Conservation (phyloP, 2,329 filamentous ascomycete species). For the Ophiostoma quercus region DNA sequence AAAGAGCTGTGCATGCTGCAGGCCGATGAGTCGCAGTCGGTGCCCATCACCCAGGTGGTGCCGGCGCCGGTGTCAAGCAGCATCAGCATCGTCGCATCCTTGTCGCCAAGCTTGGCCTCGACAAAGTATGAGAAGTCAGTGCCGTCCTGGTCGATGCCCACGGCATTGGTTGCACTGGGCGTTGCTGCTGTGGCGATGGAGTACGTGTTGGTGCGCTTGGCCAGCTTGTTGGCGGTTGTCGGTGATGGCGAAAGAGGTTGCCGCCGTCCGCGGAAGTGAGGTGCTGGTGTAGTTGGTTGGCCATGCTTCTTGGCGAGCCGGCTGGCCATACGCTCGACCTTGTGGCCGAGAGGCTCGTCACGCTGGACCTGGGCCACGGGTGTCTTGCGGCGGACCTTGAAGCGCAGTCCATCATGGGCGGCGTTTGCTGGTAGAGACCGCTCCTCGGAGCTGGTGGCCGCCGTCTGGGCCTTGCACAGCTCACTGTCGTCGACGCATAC, state of each 20-base stretch:
- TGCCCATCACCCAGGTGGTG: constrained; percentile 79
- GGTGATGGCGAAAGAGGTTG: constrained; percentile 20
- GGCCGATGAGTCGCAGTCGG: constrained; percentile 58
- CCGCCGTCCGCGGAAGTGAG: constrained; percentile 10
- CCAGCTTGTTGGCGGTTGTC: constrained; percentile 25
- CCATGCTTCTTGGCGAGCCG: constrained; percentile 41
- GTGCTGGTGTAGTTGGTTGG: not conserved
- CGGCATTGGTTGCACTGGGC: constrained; percentile 45
- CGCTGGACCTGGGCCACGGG: constrained; percentile 26
- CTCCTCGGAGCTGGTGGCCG: not conserved
- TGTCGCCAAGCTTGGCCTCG: constrained; percentile 52
- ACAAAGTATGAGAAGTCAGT: constrained; percentile 63
- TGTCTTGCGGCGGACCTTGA: constrained; percentile 14
- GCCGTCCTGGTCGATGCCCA: constrained; percentile 58
- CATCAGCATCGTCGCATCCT: constrained; percentile 52
- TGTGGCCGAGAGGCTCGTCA: constrained; percentile 33
- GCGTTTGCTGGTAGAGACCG: constrained; percentile 18
- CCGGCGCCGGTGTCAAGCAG: constrained; percentile 62
- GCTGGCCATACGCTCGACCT: constrained; percentile 38
- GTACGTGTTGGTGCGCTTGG: constrained; percentile 45
- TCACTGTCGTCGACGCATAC: constrained; percentile 31
- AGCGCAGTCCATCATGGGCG: not conserved
- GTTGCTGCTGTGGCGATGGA: constrained; percentile 43
- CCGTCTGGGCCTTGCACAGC: constrained; percentile 29
- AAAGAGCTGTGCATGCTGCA: constrained; percentile 68